These are phyloP conservation scores for Lecanosticta acicola DNA, from an alignment of 2,329 filamentous ascomycete genomes.

Conservation along the genomic window DNA sequence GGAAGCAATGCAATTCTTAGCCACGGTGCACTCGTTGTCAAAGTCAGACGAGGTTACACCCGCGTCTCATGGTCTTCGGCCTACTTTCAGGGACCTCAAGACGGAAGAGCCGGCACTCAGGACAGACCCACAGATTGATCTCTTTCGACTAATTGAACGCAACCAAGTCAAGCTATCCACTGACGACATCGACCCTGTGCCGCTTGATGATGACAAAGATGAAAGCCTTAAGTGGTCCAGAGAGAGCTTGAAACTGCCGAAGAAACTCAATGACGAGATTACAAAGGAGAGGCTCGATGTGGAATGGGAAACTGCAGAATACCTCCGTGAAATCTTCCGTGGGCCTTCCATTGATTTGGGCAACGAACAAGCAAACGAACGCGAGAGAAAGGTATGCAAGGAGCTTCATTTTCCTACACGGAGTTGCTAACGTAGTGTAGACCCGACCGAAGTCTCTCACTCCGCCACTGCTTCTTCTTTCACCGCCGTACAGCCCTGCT, in stretches of 20 bases:
- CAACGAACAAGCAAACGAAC: slow-evolving; percentile 11
- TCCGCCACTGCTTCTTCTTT: slow-evolving; percentile 45
- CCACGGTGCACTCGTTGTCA: slow-evolving; percentile 11
- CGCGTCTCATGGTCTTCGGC: not conserved
- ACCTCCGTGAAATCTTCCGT: slow-evolving; percentile 34
- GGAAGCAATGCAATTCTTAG: slow-evolving; percentile 22
- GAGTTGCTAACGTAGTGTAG: slow-evolving; percentile 27
- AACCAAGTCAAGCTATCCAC: slow-evolving; percentile 17
- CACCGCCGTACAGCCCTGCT: slow-evolving; percentile 37
- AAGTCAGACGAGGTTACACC: slow-evolving; percentile 5
- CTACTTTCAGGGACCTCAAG: slow-evolving; percentile 28
- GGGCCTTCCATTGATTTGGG: slow-evolving; percentile 12
- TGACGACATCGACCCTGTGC: slow-evolving; percentile 25
- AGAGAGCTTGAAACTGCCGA: slow-evolving; percentile 12
- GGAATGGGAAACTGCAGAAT: slow-evolving; percentile 31
- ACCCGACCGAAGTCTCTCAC: slow-evolving; percentile 34
- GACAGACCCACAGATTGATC: slow-evolving; percentile 42
- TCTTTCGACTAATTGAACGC: slow-evolving; percentile 34
- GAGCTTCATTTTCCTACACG: not conserved
- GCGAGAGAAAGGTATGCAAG: slow-evolving; percentile 24
- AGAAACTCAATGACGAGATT: slow-evolving; percentile 13
- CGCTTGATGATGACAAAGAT: slow-evolving; percentile 38
- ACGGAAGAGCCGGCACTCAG: slow-evolving; percentile 44
- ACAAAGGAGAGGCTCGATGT: slow-evolving; percentile 37
- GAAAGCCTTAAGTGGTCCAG: slow-evolving; percentile 40